A percentile compares a stretch with the other conserved stretches of the same genome.
These are phyloP conservation scores for Podaxis mareebaensis DNA, from an alignment of 768 basidiomycete species.

Conservation along the genomic window DNA sequence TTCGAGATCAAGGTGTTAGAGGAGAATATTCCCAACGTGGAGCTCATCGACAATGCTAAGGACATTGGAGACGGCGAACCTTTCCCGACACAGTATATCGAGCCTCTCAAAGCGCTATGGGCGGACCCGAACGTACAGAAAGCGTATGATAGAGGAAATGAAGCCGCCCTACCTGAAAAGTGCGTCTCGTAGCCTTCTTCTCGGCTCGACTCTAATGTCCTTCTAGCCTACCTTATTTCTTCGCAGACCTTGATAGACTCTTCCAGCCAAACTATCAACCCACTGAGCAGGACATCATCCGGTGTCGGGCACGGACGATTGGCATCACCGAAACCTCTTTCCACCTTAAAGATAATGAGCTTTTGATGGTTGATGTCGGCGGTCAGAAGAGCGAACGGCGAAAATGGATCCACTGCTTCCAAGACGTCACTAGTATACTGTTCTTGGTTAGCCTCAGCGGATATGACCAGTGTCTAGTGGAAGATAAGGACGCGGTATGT, in stretches of 20 bases:
- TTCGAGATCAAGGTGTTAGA: conserved; percentile 76
- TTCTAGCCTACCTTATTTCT: conserved; percentile 73
- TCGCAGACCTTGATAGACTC: conserved; percentile 72
- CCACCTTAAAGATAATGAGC: conserved; percentile 72
- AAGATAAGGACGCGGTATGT: conserved; percentile 87
- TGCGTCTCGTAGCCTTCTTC: conserved; percentile 32
- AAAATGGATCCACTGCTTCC: conserved; percentile 96
- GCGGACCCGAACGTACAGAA: conserved; percentile 69
- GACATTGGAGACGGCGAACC: conserved; percentile 81
- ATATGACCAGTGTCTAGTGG: conserved; percentile 92
- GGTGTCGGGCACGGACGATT: conserved; percentile 82
- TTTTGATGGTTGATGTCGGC: conserved; percentile 93
- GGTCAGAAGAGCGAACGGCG: conserved; percentile 92
- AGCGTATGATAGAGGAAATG: conserved; percentile 83
- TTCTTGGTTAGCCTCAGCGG: conserved; percentile 91
- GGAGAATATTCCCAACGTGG: conserved; percentile 57
- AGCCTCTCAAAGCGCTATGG: conserved; percentile 76
- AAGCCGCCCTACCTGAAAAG: conserved; percentile 92
- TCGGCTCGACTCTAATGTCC: neutral
- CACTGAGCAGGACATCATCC: conserved; percentile 85
- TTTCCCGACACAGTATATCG: conserved; percentile 69
- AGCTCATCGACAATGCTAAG: conserved; percentile 62
- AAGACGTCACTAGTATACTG: conserved; percentile 90
- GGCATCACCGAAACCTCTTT: conserved; percentile 92
- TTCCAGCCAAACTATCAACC: conserved; percentile 76